phyloP scores from a whole-genome alignment of 1,139 yeast species.

The Candida glucosophila region DNA sequence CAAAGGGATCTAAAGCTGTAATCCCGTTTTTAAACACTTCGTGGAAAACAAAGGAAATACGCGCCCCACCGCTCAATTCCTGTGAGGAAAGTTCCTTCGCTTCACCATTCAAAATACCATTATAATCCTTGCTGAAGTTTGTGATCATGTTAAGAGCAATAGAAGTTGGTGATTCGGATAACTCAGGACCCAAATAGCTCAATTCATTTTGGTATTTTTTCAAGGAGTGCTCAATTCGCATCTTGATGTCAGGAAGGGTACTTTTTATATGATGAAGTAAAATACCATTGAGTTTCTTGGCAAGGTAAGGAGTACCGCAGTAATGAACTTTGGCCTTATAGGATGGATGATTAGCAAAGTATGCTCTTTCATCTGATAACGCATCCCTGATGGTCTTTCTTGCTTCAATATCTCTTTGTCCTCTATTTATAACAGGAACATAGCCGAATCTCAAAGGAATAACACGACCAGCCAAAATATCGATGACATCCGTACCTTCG shows the following conservation, averaged over 20 bases:
- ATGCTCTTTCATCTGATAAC: constrained; percentile 66
- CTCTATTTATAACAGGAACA: constrained; percentile 95
- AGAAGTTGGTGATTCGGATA: constrained; percentile 81
- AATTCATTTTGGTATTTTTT: constrained; percentile 81
- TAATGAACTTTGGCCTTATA: constrained; percentile 78
- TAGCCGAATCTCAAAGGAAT: constrained; percentile 94
- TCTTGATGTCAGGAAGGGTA: constrained; percentile 89
- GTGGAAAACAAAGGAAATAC: constrained; percentile 95
- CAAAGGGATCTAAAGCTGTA: constrained; percentile 90
- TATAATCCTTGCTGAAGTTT: constrained; percentile 85
- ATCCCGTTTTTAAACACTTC: constrained; percentile 93
- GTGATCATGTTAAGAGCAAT: constrained; percentile 88
- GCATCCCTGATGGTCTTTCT: constrained; percentile 88
- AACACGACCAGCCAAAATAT: constrained; percentile 90
- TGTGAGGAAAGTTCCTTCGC: constrained; percentile 78
- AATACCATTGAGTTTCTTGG: constrained; percentile 85
- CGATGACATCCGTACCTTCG: constrained; percentile 97
- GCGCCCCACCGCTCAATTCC: constrained; percentile 95
- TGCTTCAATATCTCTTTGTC: constrained; percentile 88
- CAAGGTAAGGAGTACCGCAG: constrained; percentile 96
- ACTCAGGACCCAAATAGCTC: constrained; percentile 69
- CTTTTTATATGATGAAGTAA: constrained; percentile 88
- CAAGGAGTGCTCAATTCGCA: constrained; percentile 75
- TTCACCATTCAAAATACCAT: constrained; percentile 88
- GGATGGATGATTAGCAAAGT: constrained; percentile 69